Base-by-base conservation (phyloP, 1,284 basidiomycete species). In the Apiotrichum sp. region DNA sequence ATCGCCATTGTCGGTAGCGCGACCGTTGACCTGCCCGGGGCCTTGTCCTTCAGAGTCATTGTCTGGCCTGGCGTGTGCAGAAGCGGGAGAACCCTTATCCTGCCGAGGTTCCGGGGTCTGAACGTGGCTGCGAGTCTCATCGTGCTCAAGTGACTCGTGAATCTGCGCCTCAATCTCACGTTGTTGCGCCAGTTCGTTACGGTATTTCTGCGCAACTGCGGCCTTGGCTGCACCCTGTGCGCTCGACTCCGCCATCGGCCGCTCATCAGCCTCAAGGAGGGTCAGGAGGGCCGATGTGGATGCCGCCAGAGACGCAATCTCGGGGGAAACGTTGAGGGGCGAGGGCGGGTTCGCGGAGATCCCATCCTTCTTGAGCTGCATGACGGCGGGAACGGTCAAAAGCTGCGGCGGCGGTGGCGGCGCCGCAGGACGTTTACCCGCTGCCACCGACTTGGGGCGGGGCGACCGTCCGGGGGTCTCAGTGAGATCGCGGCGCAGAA, bases 151-250 rank as follows among this genome's bases (percentile, higher is more conserved):
- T 2, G 34, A 36, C 42, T 44, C 43, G 36, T 46, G 32, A 29
- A 54, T 54, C 6, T 48, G 33, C n/a, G n/a, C 40, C 55, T 64
- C 48, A 14, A 62, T 56, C n/a, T 55, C 52, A 6, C 35, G 40
- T 51, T 56, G 61, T 22, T 54, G 47, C 13, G 35, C 43, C 10
- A 58, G 13, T 36, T 61, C 56, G 6, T 45, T 55, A 34, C 41
- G 35, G 14, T 59, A 36, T 6, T 38, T 43, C 6, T 40, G 36
- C 5, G 52, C 50, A 2, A 50, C 38, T 3, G 61, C 58, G 6
- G 57, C 51, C 39, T 53, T 57, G 0, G 65, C 63, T 3, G 63
- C 63, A 3, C 59, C 68, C 40, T 67, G 65, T 0, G 65, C 57
- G 9, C 56, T 58, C 34, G 60, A 58, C 45, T 62, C 57, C 1